Conservation (phyloP, 2,329 filamentous ascomycete species). For the Microcyclosporella mali region DNA sequence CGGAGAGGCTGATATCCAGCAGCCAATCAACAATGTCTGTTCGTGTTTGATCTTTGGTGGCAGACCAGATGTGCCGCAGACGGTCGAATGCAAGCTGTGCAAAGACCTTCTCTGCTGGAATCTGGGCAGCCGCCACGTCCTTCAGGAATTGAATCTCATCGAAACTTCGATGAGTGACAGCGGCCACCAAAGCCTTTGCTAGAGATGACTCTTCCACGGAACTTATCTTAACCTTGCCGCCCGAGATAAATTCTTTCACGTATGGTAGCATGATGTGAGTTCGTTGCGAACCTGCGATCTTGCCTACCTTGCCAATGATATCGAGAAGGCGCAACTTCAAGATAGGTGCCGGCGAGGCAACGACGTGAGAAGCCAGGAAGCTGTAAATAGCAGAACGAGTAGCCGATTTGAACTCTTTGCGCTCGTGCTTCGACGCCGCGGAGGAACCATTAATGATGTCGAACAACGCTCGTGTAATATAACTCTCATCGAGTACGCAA, state of each 20-base stretch:
- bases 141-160: constrained; percentile 53
- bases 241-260: constrained; percentile 60
- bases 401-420: constrained; percentile 52
- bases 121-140: constrained; percentile 42
- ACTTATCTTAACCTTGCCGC: constrained; percentile 47
- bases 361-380: constrained; percentile 68
- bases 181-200: constrained; percentile 48
- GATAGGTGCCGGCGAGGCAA: constrained; percentile 59
- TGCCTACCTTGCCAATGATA: constrained; percentile 64
- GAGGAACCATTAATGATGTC: constrained; percentile 47
- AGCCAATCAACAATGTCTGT: constrained; percentile 56
- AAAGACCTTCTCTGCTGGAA: constrained; percentile 45
- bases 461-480: constrained; percentile 60
- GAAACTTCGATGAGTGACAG: constrained; percentile 51
- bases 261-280: constrained; percentile 71
- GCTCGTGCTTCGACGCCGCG: constrained; percentile 14
- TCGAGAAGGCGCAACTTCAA: constrained; percentile 68
- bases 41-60: constrained; percentile 59
- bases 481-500: constrained; percentile 69
- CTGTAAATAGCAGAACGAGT: constrained; percentile 59
- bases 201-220: constrained; percentile 41
- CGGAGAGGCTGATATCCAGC: constrained; percentile 47
- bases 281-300: constrained; percentile 64
- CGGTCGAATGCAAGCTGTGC: constrained; percentile 61
- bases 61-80: constrained; percentile 65